Evolutionary conservation across 2,329 filamentous ascomycete species (phyloP), one percentile per base, ranked within the genome.

Genomic region (Cercospora beticola): DNA sequence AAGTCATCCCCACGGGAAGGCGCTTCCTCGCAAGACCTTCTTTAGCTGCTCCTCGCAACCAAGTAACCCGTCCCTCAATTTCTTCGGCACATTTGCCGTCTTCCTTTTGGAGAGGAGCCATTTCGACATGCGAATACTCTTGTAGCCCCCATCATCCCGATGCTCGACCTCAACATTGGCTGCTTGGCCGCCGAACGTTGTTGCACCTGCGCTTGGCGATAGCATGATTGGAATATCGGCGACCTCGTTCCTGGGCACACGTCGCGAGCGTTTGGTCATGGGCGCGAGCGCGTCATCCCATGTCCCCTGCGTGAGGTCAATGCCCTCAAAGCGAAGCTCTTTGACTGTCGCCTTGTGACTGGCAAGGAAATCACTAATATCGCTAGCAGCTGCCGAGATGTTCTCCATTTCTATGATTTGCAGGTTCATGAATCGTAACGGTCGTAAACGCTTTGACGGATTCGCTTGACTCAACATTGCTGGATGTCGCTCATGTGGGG

Each of bases 241-340:
- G 10, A 67, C 69, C 12, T 73, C 69, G 8, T 62, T 49, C 49
- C 46, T 62, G 12, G 56, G 18, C 14, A 49, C 10, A 21, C 49
- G 66, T 46, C 61, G 58, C 5, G 43, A n/a, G n/a, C 40, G 59
- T 16, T 64, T 64, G 21, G 86, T 88, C 66, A 96, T 82, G 1
- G 91, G 90, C 46, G 88, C 87, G n/a, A 97, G 85, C 0, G 92
- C 92, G 31, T 93, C 90, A 68, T 95, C 90, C 92, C 92, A 97
- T 67, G 84, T 90, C 30, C 91, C 92, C 69, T 87, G 85, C 62
- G 88, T 85, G 54, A 97, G 85, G 31, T 86, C 83, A 18, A 94
- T 89, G 70, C 92, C 89, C 76, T 93, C 89, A 78, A 96, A 93
- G 77, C 93, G 89, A 76, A 94, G 92, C 76, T 94, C 90, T 71